These are phyloP conservation scores for Corymbia citriodora DNA, from an alignment of 441 rosid genomes.

Conservation along the genomic window DNA sequence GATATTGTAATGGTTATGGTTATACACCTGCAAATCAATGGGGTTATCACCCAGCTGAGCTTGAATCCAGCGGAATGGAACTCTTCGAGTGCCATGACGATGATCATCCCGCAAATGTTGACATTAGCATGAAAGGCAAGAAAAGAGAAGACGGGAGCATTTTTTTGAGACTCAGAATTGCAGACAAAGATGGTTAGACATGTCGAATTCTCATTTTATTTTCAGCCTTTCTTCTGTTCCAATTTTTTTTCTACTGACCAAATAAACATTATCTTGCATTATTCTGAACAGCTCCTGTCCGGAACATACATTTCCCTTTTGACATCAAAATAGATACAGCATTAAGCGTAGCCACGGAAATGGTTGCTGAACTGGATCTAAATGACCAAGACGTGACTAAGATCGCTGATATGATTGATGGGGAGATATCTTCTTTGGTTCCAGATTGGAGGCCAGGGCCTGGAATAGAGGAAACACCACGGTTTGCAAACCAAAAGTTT, in stretches of 20 bases:
- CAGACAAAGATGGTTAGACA: constrained; percentile 73
- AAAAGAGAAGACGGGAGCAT: constrained; percentile 51
- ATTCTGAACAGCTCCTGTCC: constrained; percentile 46
- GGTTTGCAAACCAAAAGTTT: constrained; percentile 31
- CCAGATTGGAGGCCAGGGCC: constrained; percentile 75
- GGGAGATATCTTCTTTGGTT: constrained; percentile 71
- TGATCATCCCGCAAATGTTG: constrained; percentile 46
- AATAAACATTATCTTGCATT: background rate
- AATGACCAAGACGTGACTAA: constrained; percentile 64
- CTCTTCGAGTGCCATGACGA: constrained; percentile 62
- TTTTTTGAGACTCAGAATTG: constrained; percentile 63
- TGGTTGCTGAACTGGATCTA: constrained; percentile 90
- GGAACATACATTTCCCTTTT: constrained; percentile 86
- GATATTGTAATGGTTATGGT: constrained; percentile 33
- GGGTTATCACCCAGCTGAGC: constrained; percentile 41
- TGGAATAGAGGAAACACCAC: constrained; percentile 58
- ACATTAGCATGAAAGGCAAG: constrained; percentile 76
- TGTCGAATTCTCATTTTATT: background rate
- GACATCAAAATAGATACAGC: constrained; percentile 77
- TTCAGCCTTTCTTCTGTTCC: background rate
- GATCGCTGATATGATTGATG: constrained; percentile 86
- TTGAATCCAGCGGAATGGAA: constrained; percentile 51
- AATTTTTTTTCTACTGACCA: background rate
- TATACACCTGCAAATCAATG: constrained; percentile 32
- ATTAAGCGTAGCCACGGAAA: constrained; percentile 87